Conservation (phyloP, 2,329 filamentous ascomycete genomes). For the Fusarium poae region DNA sequence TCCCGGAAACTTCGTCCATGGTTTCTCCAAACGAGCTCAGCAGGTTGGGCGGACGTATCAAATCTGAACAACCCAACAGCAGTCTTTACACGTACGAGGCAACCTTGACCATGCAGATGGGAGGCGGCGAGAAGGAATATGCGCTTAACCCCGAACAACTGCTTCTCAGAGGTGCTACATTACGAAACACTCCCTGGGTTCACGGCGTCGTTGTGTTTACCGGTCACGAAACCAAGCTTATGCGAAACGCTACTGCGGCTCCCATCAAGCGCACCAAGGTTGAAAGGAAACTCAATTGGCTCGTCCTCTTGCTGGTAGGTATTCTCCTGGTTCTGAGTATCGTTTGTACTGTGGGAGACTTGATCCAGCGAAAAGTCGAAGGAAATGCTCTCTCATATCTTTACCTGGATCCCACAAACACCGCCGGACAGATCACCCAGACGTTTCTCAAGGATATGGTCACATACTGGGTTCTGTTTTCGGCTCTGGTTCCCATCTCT, state of each 20-base stretch:
- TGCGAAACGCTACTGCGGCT: slow-evolving; percentile 96
- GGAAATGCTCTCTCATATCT: slow-evolving; percentile 78
- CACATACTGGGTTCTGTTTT: slow-evolving; percentile 98
- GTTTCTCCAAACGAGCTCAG: slow-evolving; percentile 90
- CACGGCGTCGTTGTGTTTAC: slow-evolving; percentile 93
- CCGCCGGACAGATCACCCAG: slow-evolving; percentile 67
- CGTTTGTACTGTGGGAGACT: slow-evolving; percentile 90
- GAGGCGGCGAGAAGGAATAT: slow-evolving; percentile 93
- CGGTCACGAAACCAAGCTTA: slow-evolving; percentile 97
- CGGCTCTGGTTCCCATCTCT: slow-evolving; percentile 94
- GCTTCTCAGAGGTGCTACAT: slow-evolving; percentile 89
- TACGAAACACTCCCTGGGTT: slow-evolving; percentile 97
- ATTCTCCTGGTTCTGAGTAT: slow-evolving; percentile 88
- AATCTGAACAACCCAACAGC: slow-evolving; percentile 97
- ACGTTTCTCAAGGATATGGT: slow-evolving; percentile 95
- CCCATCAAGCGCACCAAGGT: slow-evolving; percentile 98
- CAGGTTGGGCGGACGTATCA: slow-evolving; percentile 84
- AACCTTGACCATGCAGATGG: slow-evolving; percentile 89
- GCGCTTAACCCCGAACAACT: slow-evolving; percentile 92
- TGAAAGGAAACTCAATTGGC: slow-evolving; percentile 90
- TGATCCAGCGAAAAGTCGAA: slow-evolving; percentile 79
- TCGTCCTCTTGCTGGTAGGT: slow-evolving; percentile 89
- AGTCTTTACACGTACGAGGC: slow-evolving; percentile 99
- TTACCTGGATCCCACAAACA: slow-evolving; percentile 71
- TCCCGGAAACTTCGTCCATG: slow-evolving; percentile 89